Conservation (phyloP, 345 rosid genomes). For the Acer negundo region DNA sequence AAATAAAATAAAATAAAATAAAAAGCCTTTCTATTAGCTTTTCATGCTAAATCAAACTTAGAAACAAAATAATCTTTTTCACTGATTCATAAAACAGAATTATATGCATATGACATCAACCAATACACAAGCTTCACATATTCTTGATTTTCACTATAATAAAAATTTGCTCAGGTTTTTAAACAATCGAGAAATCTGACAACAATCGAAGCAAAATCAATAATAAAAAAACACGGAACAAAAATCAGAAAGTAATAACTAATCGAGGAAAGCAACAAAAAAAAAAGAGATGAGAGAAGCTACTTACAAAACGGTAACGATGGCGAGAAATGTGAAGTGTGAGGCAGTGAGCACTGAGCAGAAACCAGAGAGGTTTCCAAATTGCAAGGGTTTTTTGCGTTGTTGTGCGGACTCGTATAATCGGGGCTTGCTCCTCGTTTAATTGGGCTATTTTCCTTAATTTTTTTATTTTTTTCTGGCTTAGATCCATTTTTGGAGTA, state of each 20-base stretch:
- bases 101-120: background rate
- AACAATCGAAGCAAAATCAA: background rate
- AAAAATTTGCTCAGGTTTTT: background rate
- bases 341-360: background rate
- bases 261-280: background rate
- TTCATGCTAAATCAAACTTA: background rate
- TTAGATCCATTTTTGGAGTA: no score
- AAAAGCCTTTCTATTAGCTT: background rate
- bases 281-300: background rate
- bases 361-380: background rate
- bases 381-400: background rate
- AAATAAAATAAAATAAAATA: background rate
- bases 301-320: slow-evolving; percentile 1
- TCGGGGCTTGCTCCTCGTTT: background rate
- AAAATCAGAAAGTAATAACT: background rate
- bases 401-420: background rate
- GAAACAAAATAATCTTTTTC: background rate
- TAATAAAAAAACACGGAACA: background rate
- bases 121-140: background rate
- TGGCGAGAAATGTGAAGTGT: background rate
- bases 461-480: no score
- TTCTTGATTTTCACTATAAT: background rate
- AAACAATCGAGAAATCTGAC: background rate
- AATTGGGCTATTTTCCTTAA: background rate
- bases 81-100: background rate